Evolutionary conservation across 306 rosid species (phyloP), one percentile per base, ranked within the genome.

Genomic region (Dryas drummondii): DNA sequence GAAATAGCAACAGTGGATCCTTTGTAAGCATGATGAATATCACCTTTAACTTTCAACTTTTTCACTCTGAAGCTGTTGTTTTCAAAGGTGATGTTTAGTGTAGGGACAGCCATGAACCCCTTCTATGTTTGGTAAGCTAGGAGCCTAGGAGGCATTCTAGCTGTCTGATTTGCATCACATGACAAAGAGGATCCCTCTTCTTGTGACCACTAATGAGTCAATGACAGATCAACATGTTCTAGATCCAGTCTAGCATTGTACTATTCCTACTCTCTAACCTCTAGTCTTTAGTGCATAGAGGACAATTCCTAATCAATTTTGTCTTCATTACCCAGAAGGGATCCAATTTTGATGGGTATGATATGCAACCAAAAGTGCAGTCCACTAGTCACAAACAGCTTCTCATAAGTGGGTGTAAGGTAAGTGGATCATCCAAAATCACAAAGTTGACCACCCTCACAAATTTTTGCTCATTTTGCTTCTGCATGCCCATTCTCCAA

Each of bases 171-270:
- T n/a, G 15, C 27, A 75, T 80, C 74, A 4, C 50, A 71, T 32
- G 70, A 4, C 26, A 68, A 7, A 44, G 37, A 32, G 37, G 37
- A 32, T 1, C 37, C 3, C 37, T 32, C 3, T 32, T 32, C 2
- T 32, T 32, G 37, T 32, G 37, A 32, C 2, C 37, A 27, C 16
- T 4, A 50, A 17, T 19, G 64, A 71, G 46, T 56, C 12, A n/a
- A 6, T 32, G 70, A 71, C 79, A 78, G 79, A 71, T 53, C 70
- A 41, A 45, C 22, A 68, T 17, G 74, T 79, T 59, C 75, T 32
- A 77, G 51, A 44, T 53, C 64, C 79, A 74, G 74, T 74, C 83
- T 9, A 53, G 71, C 64, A 72, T 19, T 76, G 54, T 60, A 22
- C 41, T 8, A 4, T 26, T 57, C 37, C 37, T 32, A 32, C 37